Conservation (phyloP, 2,329 filamentous ascomycete species). For the Leptographium wingfieldii region DNA sequence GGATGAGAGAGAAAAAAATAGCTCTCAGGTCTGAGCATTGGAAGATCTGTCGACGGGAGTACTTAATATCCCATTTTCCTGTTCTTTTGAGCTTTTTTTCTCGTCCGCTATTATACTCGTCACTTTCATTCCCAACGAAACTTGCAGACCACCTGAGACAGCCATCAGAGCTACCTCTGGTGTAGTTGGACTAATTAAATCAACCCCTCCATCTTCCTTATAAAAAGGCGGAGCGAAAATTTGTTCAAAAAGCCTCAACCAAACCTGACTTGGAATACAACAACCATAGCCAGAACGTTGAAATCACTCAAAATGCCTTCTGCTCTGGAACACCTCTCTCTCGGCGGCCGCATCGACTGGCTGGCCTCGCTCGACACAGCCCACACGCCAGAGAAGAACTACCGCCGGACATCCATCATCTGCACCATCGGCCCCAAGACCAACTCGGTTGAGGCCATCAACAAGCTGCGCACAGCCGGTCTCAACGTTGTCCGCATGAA, state of each 20-base stretch:
- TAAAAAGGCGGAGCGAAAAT: background rate
- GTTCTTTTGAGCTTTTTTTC: too few relatives aligned
- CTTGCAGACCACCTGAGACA: too few relatives aligned
- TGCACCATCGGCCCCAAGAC: constrained; percentile 99
- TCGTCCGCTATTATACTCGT: too few relatives aligned
- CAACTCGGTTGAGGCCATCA: constrained; percentile 95
- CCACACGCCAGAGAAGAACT: constrained; percentile 74
- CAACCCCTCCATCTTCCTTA: background rate
- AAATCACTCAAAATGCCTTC: constrained; percentile 32
- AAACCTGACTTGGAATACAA: background rate
- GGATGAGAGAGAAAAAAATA: background rate
- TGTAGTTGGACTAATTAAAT: too few relatives aligned
- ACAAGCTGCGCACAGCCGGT: constrained; percentile 77
- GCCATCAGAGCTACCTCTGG: too few relatives aligned
- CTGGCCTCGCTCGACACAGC: constrained; percentile 71
- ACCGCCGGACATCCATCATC: constrained; percentile 95
- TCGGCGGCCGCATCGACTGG: constrained; percentile 58
- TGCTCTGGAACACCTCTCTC: constrained; percentile 75
- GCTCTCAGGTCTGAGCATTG: background rate
- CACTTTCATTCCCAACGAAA: too few relatives aligned
- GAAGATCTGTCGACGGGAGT: background rate
- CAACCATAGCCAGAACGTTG: too few relatives aligned
- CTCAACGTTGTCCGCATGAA: constrained; percentile 99
- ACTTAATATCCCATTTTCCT: background rate
- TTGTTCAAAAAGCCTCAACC: background rate